Evolutionary conservation across 768 basidiomycete species (phyloP).

Genomic region (Trametes punicea): DNA sequence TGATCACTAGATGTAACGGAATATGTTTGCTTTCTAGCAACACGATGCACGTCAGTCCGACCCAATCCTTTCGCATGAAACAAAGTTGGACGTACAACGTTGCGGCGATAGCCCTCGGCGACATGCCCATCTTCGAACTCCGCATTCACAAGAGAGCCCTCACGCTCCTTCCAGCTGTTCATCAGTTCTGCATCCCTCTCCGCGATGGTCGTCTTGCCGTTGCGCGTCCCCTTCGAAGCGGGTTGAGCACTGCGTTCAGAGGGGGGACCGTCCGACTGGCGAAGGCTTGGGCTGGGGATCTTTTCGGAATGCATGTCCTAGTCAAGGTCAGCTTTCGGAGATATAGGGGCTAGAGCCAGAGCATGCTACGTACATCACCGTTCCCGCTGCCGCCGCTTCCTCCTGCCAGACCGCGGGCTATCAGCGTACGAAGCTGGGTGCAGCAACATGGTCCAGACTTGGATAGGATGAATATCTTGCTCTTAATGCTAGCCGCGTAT

Average conservation of each 20-base stretch:
- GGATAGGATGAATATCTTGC: too few species aligned
- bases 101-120: slow-evolving; percentile 19
- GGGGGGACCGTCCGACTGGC: background rate
- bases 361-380: too few species aligned
- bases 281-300: too few species aligned
- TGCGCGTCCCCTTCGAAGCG: background rate
- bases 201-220: slow-evolving; percentile 18
- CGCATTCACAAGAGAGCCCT: slow-evolving; percentile 22
- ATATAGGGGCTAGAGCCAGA: too few species aligned
- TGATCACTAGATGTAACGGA: slow-evolving; percentile 16
- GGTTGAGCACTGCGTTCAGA: background rate
- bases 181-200: slow-evolving; percentile 21
- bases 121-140: slow-evolving; percentile 21
- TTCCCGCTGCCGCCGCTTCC: too few species aligned
- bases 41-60: background rate
- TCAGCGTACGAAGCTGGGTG: too few species aligned
- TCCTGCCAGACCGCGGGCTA: too few species aligned
- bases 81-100: slow-evolving; percentile 22
- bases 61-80: too few species aligned
- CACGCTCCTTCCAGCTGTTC: slow-evolving; percentile 21
- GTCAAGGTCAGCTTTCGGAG: too few species aligned
- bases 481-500: too few species aligned
- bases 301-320: too few species aligned
- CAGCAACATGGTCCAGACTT: too few species aligned
- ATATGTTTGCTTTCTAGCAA: slow-evolving; percentile 22